Base-by-base conservation (phyloP, 495 filamentous ascomycete genomes). In the Immersiella caudata region DNA sequence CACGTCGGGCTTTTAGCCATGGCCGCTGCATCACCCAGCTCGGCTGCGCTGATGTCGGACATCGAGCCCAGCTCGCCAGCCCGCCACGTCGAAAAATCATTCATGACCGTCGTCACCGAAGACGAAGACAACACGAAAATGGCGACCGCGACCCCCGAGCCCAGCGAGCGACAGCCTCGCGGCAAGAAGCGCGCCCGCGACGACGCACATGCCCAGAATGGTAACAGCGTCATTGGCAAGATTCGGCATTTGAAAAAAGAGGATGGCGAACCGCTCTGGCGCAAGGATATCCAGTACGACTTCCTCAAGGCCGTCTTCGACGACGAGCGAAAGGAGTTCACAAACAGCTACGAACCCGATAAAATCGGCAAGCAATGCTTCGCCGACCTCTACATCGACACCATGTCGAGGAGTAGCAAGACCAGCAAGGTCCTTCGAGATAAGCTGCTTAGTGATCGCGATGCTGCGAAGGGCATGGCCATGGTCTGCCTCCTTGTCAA, bases 401-500 rank as follows among this genome's bases (percentile, higher is more conserved):
- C 94, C 51, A 99, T 99, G 95, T 93, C 96, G 7, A 85, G 93
- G 79, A 99, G 95, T 78, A 97, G 93, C 85, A 99, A 99, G 83
- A 97, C 94, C 29, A 98, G 95, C 80, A 97, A 98, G 79, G 96
- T 99, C 67, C 84, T 99, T 60, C 91, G 96, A 75, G 95, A 99
- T 72, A 99, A 99, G 83, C 86, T 99, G 70, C 88, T 97, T 72
- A 94, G 88, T 72, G 95, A 98, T 76, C 90, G 92, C 71, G 88
- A 91, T 64, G 93, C 93, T 52, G 95, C 96, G 29, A 91, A 96
- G 75, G 93, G 91, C 74, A 99, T 99, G 96, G 95, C 95, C 9
- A 99, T 99, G 95, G 93, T 99, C 66, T 99, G 95, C 81, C 80
- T 99, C 73, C 81, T 99, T 74, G 95, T 99, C 73, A 99, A 99